A percentile compares a stretch with the other conserved stretches of the same genome.
phyloP scores from a whole-genome alignment of 176 grass and related monocot genomes.

The Zea mays region DNA sequence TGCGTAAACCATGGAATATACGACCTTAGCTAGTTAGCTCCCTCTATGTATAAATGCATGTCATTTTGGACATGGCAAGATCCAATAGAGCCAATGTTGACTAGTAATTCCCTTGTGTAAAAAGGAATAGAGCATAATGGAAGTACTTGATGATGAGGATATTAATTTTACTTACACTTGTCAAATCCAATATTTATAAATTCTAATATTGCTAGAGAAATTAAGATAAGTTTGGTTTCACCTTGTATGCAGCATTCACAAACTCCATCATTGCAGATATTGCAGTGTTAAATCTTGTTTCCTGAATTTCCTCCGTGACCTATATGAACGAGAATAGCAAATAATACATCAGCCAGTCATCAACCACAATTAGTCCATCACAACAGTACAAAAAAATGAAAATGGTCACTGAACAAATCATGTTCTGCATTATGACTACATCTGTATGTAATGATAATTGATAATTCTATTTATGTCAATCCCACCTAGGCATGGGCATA shows the following conservation, averaged over 20 bases:
- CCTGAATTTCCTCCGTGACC: conserved; percentile 87
- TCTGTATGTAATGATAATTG: not conserved
- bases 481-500: not conserved
- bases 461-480: not conserved
- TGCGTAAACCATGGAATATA: not conserved
- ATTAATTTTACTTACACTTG: not conserved
- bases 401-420: not conserved
- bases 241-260: conserved; percentile 98
- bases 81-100: not conserved
- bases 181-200: not conserved
- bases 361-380: conserved; percentile 13
- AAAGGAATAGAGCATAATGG: not conserved
- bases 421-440: conserved; percentile 6
- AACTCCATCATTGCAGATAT: conserved; percentile 99
- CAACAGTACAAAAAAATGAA: not conserved
- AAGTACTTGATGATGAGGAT: not conserved
- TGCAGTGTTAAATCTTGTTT: conserved; percentile 96
- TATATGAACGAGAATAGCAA: conserved; percentile 49
- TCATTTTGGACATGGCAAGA: not conserved
- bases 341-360: not conserved
- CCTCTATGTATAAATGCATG: conserved; percentile 6
- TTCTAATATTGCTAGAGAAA: not conserved
- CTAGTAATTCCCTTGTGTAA: not conserved
- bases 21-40: not conserved
- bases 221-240: conserved; percentile 17